Evolutionary conservation across 129 eudicot species (phyloP), one percentile per base, ranked within the genome.

Genomic region (Flaveria trinervia): DNA sequence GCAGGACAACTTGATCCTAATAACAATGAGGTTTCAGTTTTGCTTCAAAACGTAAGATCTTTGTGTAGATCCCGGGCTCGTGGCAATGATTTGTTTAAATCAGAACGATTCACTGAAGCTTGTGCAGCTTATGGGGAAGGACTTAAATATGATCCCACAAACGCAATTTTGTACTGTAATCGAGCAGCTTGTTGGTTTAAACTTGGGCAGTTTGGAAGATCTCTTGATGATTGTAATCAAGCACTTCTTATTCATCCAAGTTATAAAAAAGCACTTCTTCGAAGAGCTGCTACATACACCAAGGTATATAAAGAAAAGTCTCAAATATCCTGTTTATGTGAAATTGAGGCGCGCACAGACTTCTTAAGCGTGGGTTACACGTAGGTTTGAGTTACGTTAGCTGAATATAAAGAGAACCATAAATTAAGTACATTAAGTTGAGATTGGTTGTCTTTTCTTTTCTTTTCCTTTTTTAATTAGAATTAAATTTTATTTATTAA

Each of bases 151-250:
- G 97, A 94, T 84, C 89, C 96, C 39, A 68, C 85, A 49, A 94
- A 83, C 72, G 78, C 98, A 4, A 92, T 91, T 84, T 86, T 94
- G 18, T 91, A 79, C 74, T 84, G 93, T 83, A 94, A 94, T 61
- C 84, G 98, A 65, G 98, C 98, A 43, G 96, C 96, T 75, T 94
- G 98, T 83, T 91, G 97, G 93, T 87, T 71, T 83, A 94, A 84
- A 81, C 97, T 94, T 52, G 91, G 91, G 44, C 74, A 70, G 60
- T 94, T 90, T 88, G 90, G 91, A 73, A 80, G 55, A 50, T 87
- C 97, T 73, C 79, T 91, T 46, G 92, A 87, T 72, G 98, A 94
- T 71, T 91, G 98, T 80, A 89, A 85, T 83, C 92, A 87, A 77
- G 98, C 97, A 11, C 98, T 94, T 74, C 84, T 83, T 26, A 71